These are phyloP conservation scores for Eucalyptus marginata DNA, from an alignment of 345 rosid genomes.

Conservation along the genomic window DNA sequence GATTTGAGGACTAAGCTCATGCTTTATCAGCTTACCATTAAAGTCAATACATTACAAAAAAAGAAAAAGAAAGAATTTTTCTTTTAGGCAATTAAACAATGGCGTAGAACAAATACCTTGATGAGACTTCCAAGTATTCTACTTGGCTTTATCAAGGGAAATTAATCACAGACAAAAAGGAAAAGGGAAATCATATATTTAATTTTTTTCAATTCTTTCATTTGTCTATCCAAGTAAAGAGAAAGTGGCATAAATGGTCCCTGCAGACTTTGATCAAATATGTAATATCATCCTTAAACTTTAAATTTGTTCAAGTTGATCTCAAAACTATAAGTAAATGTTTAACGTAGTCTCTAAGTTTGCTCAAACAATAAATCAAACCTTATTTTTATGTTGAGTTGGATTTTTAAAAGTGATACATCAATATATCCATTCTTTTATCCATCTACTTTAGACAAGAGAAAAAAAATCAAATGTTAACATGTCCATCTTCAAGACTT, in stretches of 20 bases:
- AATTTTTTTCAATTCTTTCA: neutral
- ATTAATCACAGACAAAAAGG: neutral
- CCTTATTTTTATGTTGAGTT: neutral
- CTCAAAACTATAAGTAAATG: neutral
- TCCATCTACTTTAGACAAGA: neutral
- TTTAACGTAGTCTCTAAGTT: neutral
- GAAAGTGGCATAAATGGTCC: neutral
- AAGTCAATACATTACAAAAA: neutral
- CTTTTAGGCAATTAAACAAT: neutral
- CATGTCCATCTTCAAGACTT: neutral
- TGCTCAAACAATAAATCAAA: neutral
- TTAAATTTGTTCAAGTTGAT: neutral
- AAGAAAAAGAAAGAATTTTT: neutral
- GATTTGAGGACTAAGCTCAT: neutral
- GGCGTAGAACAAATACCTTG: neutral
- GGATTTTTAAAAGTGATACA: neutral
- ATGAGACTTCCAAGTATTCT: neutral
- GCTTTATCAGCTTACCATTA: neutral
- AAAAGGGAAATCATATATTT: neutral
- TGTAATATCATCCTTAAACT: neutral
- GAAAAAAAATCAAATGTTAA: neutral
- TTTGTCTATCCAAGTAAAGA: neutral
- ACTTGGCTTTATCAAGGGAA: neutral
- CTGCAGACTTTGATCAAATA: fast-evolving
- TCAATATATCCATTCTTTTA: neutral